Evolutionary conservation across 108 stramenopile species (phyloP).

Genomic region (Aurantiochytrium sp.): DNA sequence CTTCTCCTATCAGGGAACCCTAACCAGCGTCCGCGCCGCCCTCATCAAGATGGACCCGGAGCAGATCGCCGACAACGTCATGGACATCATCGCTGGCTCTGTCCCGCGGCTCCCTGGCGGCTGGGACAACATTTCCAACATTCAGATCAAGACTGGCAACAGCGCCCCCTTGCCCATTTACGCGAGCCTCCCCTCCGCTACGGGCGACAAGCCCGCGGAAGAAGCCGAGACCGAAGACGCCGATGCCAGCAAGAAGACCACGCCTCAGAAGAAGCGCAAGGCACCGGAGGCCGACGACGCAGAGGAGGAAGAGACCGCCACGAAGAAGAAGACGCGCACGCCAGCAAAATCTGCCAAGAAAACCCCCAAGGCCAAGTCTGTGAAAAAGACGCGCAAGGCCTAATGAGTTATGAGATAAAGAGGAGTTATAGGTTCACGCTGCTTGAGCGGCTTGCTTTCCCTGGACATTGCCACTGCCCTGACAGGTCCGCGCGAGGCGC

Average conservation of each 20-base stretch:
- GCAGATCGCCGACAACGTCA: neutral
- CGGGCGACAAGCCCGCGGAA: neutral
- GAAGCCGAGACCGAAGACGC: neutral
- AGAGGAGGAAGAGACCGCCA: neutral
- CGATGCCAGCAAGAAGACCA: neutral
- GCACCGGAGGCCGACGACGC: neutral
- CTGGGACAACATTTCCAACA: slow-evolving; percentile 4
- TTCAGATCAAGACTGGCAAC: neutral
- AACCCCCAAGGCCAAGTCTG: neutral
- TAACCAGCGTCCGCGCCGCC: neutral
- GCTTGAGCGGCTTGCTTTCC: too few species aligned
- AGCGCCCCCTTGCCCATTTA: neutral
- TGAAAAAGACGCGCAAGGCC: neutral
- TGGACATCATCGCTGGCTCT: neutral
- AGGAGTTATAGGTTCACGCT: too few species aligned
- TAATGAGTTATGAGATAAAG: too few species aligned
- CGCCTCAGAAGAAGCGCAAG: neutral
- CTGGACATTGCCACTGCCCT: too few species aligned
- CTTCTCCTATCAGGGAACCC: neutral
- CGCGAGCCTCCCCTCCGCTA: neutral
- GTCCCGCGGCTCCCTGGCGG: neutral
- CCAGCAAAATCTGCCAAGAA: slow-evolving; percentile 16
- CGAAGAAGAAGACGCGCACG: neutral
- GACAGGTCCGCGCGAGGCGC: too few species aligned
- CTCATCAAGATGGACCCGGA: neutral